Evolutionary conservation across 768 basidiomycete genomes (phyloP).

Genomic region (Paxillus involutus): DNA sequence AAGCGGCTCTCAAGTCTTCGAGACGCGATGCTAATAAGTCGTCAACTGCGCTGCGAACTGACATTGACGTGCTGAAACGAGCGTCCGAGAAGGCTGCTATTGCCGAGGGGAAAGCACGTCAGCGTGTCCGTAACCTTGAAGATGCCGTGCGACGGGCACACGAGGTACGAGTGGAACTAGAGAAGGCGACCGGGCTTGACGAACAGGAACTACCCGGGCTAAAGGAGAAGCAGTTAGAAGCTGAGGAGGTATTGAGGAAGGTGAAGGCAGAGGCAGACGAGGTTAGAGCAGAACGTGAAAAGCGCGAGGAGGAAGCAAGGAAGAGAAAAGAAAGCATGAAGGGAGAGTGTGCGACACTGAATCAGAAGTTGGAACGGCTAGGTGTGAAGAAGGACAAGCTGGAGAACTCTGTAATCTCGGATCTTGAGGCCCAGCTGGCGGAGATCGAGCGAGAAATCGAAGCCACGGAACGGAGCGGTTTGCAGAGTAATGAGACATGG

Average conservation of each 20-base stretch:
- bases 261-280: slow-evolving; percentile 47
- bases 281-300: slow-evolving; percentile 44
- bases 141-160: slow-evolving; percentile 84
- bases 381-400: slow-evolving; percentile 64
- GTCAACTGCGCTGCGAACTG: slow-evolving; percentile 75
- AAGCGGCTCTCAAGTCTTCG: slow-evolving; percentile 69
- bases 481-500: slow-evolving; percentile 17
- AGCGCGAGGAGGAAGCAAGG: slow-evolving; percentile 48
- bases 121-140: slow-evolving; percentile 85
- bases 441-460: slow-evolving; percentile 64
- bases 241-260: slow-evolving; percentile 39
- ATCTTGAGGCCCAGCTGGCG: slow-evolving; percentile 66
- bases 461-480: slow-evolving; percentile 26
- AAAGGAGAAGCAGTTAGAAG: slow-evolving; percentile 39
- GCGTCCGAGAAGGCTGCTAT: slow-evolving; percentile 77
- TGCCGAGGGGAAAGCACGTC: slow-evolving; percentile 76
- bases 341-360: slow-evolving; percentile 54
- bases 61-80: slow-evolving; percentile 83
- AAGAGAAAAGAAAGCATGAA: slow-evolving; percentile 56
- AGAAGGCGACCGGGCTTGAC: slow-evolving; percentile 38
- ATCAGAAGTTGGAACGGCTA: slow-evolving; percentile 67
- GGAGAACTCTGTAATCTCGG: slow-evolving; percentile 55
- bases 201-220: slow-evolving; percentile 42
- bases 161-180: slow-evolving; percentile 47
- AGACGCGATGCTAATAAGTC: slow-evolving; percentile 83